Base-by-base conservation (phyloP, 2,329 filamentous ascomycete species). In the Thermochaetoides dissita region DNA sequence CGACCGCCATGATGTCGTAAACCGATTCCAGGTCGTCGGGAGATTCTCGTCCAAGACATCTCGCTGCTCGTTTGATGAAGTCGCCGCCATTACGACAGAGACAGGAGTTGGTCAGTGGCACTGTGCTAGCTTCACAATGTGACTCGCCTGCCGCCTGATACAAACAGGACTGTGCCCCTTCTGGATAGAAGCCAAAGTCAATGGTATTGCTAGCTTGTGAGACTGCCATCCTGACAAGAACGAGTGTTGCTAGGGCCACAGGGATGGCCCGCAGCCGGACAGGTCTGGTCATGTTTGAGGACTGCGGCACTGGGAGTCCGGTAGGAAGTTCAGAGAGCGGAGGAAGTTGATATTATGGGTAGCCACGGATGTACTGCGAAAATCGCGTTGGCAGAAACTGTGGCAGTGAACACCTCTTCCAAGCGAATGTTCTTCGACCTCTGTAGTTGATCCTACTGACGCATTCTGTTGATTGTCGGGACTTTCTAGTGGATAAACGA, bases 81-180 rank as follows among this genome's bases (percentile, higher is more conserved):
- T 64, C 58, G 42, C 65, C 65, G 30, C 60, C 57, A 47, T 74
- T 71, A 46, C 55, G 53, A 52, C 71, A 75, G 2, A 74, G 59
- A 41, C 71, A 75, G 2, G 52, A 40, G 49, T 74, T 74, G 46
- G 72, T 57, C 30, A 61, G 55, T 0, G 51, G 36, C 3, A 61
- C 58, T 0, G 61, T 62, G 12, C 53, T 51, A 11, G 64, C 64
- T 6, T 57, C 55, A 55, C 71, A 75, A 5, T 54, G 50, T 10
- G 63, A 64, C 12, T 45, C 30, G 37, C 58, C 51, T 30, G 67
- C 62, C 5, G 68, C 59, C 10, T 58, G 38, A 47, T 62, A 54
- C 1, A 74, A 57, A 44, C 71, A 75, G 7, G 51, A 6, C 43
- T 67, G 66, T 2, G 67, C 55, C 12, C 46, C 53, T 17, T 49